phyloP scores from a whole-genome alignment of 148 eudicot genomes.

The Fagopyrum tataricum region DNA sequence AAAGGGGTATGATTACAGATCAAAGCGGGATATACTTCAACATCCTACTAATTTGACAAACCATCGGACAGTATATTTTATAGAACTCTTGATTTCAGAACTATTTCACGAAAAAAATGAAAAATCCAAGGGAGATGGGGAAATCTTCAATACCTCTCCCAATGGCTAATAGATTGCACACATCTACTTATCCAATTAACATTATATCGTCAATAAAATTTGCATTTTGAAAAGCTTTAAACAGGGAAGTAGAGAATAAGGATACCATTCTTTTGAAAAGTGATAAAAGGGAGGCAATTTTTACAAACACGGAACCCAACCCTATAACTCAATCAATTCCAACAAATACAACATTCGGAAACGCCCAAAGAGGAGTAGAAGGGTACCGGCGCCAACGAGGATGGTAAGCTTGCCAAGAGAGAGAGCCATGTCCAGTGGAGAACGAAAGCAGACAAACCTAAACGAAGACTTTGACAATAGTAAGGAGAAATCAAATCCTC shows the following conservation, averaged over 20 bases:
- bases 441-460: constrained; percentile 17
- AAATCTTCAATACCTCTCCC: background rate
- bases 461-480: background rate
- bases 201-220: background rate
- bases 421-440: constrained; percentile 51
- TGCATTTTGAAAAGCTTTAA: background rate
- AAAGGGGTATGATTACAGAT: background rate
- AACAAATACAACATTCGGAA: background rate
- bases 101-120: background rate
- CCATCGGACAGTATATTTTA: background rate
- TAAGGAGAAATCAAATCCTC: background rate
- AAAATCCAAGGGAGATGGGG: background rate
- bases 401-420: constrained; percentile 71
- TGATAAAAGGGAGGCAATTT: background rate
- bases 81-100: background rate
- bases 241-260: background rate
- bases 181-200: background rate
- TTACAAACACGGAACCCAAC: background rate
- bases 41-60: background rate
- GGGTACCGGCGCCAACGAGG: constrained; percentile 80
- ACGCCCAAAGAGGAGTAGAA: background rate
- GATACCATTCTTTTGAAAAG: background rate
- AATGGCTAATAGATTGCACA: background rate
- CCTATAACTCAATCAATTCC: background rate
- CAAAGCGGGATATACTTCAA: background rate